Evolutionary conservation across 2,329 filamentous ascomycete species (phyloP).

Genomic region (Mollisiaceae sp.): DNA sequence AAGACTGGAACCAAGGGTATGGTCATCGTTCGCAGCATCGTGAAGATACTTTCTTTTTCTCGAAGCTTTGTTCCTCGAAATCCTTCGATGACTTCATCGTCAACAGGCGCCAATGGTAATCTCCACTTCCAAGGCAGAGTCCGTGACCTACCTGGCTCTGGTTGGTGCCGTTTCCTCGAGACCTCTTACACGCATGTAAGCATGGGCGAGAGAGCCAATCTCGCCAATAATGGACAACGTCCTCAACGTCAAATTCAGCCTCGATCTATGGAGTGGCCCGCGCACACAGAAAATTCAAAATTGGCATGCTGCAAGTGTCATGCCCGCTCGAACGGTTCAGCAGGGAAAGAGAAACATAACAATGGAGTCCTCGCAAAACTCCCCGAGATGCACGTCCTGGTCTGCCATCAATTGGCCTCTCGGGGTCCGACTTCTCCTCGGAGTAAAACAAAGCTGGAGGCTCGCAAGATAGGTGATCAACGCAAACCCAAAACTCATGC

Average conservation of each 20-base stretch:
- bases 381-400: conserved; percentile 3
- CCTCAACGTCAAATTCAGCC: conserved; percentile 2
- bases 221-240: conserved; percentile 20
- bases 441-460: neutral
- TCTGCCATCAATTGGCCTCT: neutral
- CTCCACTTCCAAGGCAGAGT: conserved; percentile 25
- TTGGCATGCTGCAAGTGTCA: neutral
- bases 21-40: neutral
- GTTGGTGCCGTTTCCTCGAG: neutral
- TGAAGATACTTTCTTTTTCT: neutral
- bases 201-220: conserved; percentile 9
- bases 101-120: conserved; percentile 5
- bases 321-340: neutral
- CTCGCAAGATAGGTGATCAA: conserved; percentile 12
- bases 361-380: neutral
- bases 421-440: conserved; percentile 12
- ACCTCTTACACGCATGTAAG: conserved; percentile 8
- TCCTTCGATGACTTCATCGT: conserved; percentile 8
- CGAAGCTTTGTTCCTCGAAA: neutral
- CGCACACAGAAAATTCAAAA: neutral
- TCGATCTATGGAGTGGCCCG: conserved; percentile 10
- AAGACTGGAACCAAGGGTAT: neutral
- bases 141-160: conserved; percentile 11
- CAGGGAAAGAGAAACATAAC: neutral
- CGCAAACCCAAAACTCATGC: conserved; percentile 16